Evolutionary conservation across 2,329 filamentous ascomycete genomes (phyloP).

Genomic region (Fusarium decemcellulare): DNA sequence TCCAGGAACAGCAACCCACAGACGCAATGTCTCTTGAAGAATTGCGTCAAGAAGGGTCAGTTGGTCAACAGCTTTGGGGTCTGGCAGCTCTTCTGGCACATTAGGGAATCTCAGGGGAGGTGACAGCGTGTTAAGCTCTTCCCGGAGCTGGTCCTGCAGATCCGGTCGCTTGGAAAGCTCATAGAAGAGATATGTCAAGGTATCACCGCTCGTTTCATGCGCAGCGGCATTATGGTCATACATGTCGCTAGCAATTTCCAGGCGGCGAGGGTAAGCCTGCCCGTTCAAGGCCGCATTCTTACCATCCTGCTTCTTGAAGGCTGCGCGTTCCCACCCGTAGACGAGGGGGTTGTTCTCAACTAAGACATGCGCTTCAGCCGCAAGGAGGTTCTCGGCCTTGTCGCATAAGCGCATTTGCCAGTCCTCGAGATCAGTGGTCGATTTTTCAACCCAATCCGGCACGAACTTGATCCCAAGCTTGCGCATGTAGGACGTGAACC

Average conservation of each 20-base stretch:
- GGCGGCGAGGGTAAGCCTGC: slow-evolving; percentile 4
- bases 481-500: background rate
- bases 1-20: slow-evolving; percentile 11
- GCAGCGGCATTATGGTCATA: slow-evolving; percentile 17
- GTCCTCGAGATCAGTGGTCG: slow-evolving; percentile 8
- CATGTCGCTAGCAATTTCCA: slow-evolving; percentile 20
- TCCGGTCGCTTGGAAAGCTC: slow-evolving; percentile 12
- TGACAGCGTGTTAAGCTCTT: background rate
- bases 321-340: background rate
- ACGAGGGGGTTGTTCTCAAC: slow-evolving; percentile 1
- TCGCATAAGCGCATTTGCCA: slow-evolving; percentile 17
- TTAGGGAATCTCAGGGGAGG: background rate
- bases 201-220: slow-evolving; percentile 12
- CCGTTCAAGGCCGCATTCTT: background rate
- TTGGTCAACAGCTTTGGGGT: slow-evolving; percentile 12
- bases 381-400: background rate
- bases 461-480: slow-evolving; percentile 19
- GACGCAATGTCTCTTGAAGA: slow-evolving; percentile 11
- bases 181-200: slow-evolving; percentile 12
- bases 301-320: slow-evolving; percentile 2
- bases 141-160: slow-evolving; percentile 8
- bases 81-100: background rate
- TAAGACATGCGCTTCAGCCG: background rate
- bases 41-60: slow-evolving; percentile 10
- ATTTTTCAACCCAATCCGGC: slow-evolving; percentile 1